A percentile compares a stretch with the other conserved stretches of the same genome.
phyloP scores from a whole-genome alignment of 1,139 yeast species.

The Magnusiomyces suaveolens region DNA sequence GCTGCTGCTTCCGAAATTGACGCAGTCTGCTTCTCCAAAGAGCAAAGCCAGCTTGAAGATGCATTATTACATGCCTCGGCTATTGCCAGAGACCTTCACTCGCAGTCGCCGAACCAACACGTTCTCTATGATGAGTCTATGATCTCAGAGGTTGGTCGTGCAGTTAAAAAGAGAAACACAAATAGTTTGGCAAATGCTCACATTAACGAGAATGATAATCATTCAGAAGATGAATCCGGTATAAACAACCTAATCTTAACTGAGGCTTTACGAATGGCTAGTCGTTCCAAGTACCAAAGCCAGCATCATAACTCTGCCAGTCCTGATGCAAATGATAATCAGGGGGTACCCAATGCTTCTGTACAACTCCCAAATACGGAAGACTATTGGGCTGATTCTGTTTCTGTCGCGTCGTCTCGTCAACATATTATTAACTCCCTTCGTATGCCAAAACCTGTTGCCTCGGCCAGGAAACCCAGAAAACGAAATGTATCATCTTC shows the following conservation, averaged over 20 bases:
- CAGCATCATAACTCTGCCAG: neutral
- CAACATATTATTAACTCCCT: neutral
- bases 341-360: neutral
- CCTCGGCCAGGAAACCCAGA: neutral
- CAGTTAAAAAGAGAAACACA: conserved; percentile 6
- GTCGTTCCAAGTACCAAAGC: neutral
- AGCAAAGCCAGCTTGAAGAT: conserved; percentile 18
- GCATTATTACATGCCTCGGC: conserved; percentile 26
- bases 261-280: conserved; percentile 1
- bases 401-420: neutral
- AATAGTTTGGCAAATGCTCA: neutral
- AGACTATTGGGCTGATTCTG: neutral
- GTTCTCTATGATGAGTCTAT: conserved; percentile 6
- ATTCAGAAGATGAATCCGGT: neutral
- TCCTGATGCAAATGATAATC: neutral
- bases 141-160: neutral
- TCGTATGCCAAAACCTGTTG: neutral
- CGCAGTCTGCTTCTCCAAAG: conserved; percentile 15
- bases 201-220: conserved; percentile 4
- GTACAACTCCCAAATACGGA: neutral
- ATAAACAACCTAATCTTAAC: neutral
- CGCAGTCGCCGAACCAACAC: neutral
- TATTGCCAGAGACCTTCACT: conserved; percentile 20
- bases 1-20: conserved; percentile 7
- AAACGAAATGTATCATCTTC: neutral